Conservation (phyloP, 164 flowering plant genomes). For the Hamamelis virginiana region DNA sequence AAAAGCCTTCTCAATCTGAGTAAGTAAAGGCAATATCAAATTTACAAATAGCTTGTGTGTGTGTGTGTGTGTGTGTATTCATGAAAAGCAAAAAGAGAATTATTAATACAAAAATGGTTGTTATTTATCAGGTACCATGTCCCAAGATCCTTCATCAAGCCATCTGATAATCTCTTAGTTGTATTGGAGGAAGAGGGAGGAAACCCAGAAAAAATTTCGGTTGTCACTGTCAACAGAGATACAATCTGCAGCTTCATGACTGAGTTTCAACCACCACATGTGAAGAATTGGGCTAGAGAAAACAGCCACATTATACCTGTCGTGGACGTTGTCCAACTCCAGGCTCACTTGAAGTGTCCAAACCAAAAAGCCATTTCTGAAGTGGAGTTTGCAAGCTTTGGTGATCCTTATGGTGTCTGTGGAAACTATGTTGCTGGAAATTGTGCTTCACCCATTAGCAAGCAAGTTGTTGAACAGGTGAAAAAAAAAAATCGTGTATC, state of each 20-base stretch:
- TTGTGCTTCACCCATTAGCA: conserved; percentile 44
- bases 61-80: too few species aligned
- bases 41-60: too few species aligned
- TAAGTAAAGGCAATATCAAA: conserved; percentile 32
- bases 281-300: conserved; percentile 50
- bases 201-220: conserved; percentile 36
- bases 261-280: conserved; percentile 52
- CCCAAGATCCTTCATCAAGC: conserved; percentile 77
- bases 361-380: conserved; percentile 37
- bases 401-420: conserved; percentile 63
- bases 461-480: conserved; percentile 60
- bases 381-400: conserved; percentile 78
- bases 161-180: conserved; percentile 63
- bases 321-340: conserved; percentile 31
- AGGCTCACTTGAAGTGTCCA: conserved; percentile 55
- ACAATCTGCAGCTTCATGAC: conserved; percentile 61
- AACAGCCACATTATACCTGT: conserved; percentile 30
- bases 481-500: not conserved
- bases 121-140: conserved; percentile 61
- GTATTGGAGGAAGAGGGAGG: conserved; percentile 77
- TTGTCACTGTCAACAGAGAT: conserved; percentile 55
- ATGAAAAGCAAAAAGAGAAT: not conserved
- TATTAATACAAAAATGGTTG: too few species aligned
- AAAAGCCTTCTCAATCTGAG: conserved; percentile 69
- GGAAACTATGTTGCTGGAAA: conserved; percentile 46